Percentiles rank a stretch among this genome's conserved stretches.
phyloP scores from a whole-genome alignment of 2,329 filamentous ascomycete genomes.

The Graphiopsis chlorocephala region DNA sequence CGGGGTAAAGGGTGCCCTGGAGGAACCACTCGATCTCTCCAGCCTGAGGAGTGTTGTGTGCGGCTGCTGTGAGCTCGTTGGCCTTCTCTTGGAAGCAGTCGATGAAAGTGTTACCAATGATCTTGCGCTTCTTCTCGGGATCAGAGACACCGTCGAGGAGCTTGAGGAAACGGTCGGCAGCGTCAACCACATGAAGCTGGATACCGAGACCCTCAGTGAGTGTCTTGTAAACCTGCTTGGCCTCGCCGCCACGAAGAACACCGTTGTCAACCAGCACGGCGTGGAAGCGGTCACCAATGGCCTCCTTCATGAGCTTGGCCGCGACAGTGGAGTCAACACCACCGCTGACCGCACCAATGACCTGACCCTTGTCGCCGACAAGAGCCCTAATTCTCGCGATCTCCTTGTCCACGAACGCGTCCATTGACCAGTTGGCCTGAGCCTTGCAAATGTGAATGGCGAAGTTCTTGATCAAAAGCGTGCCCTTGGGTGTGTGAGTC shows the following conservation, averaged over 20 bases:
- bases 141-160: constrained; percentile 70
- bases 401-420: constrained; percentile 76
- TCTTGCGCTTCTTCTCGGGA: constrained; percentile 85
- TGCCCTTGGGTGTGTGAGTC: constrained; percentile 68
- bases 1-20: constrained; percentile 80
- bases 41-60: constrained; percentile 63
- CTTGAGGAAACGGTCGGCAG: constrained; percentile 70
- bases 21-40: constrained; percentile 82
- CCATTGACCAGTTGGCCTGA: constrained; percentile 78
- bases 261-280: constrained; percentile 85
- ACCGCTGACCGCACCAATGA: constrained; percentile 75
- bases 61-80: constrained; percentile 68
- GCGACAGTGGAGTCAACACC: constrained; percentile 90
- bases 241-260: constrained; percentile 82
- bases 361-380: constrained; percentile 78
- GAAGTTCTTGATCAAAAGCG: constrained; percentile 75
- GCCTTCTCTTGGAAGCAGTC: constrained; percentile 82
- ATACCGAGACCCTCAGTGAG: constrained; percentile 78
- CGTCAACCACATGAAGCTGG: constrained; percentile 85
- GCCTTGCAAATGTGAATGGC: constrained; percentile 77
- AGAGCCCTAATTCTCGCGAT: constrained; percentile 75
- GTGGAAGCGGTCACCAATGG: constrained; percentile 81
- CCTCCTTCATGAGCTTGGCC: constrained; percentile 79
- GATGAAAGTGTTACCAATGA: constrained; percentile 80
- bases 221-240: constrained; percentile 74